These are phyloP conservation scores for Lactarius psammicola DNA, from an alignment of 768 basidiomycete genomes.

Conservation along the genomic window DNA sequence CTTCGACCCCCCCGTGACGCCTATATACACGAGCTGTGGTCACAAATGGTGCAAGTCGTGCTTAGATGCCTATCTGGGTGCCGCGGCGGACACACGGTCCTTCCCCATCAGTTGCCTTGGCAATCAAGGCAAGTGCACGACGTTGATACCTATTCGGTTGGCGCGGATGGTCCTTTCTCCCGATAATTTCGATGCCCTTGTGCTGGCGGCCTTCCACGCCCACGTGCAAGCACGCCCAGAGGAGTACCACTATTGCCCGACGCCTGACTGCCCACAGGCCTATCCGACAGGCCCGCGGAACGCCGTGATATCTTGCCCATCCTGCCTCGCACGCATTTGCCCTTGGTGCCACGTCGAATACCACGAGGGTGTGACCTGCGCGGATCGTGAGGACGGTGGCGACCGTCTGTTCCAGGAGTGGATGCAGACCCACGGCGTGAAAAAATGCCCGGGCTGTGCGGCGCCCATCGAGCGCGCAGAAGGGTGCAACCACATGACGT, in stretches of 20 bases:
- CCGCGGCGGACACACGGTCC: constrained; percentile 52
- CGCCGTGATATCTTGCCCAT: constrained; percentile 63
- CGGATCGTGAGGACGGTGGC: constrained; percentile 51
- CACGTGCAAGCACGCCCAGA: constrained; percentile 57
- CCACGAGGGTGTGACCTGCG: constrained; percentile 70
- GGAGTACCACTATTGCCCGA: constrained; percentile 74
- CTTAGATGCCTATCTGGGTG: constrained; percentile 54
- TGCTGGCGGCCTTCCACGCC: constrained; percentile 57
- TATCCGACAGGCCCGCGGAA: constrained; percentile 57
- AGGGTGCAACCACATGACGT: constrained; percentile 86
- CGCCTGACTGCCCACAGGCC: constrained; percentile 73
- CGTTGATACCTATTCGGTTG: constrained; percentile 52
- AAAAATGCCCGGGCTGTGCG: constrained; percentile 71
- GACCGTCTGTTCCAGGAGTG: constrained; percentile 60
- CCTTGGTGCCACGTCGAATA: constrained; percentile 54
- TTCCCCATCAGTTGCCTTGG: constrained; percentile 79
- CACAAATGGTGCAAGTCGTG: constrained; percentile 70
- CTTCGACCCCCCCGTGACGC: constrained; percentile 52
- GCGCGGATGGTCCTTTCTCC: constrained; percentile 52
- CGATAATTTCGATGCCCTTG: constrained; percentile 52
- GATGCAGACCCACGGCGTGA: constrained; percentile 61
- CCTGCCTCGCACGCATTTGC: constrained; percentile 70
- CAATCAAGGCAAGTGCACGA: constrained; percentile 54
- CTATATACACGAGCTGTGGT: constrained; percentile 57
- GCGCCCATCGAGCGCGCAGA: constrained; percentile 67